Evolutionary conservation across 108 stramenopile genomes (phyloP).

Genomic region (Chaetoceros tenuissimus): DNA sequence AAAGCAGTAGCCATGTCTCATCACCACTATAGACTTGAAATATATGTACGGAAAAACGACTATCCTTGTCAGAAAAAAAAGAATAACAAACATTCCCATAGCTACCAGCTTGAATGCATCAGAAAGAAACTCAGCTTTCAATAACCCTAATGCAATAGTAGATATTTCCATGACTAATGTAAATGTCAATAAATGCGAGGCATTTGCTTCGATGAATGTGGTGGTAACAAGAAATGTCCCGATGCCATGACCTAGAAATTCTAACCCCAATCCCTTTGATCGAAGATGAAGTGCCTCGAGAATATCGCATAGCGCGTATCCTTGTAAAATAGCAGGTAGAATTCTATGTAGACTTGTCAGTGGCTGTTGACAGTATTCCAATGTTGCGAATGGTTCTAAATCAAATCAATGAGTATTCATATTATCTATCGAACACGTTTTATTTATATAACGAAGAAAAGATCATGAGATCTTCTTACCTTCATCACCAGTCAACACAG

Average conservation of each 20-base stretch:
- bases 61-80: slow-evolving; percentile 38
- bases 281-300: slow-evolving; percentile 31
- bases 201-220: background rate
- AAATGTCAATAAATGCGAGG: background rate
- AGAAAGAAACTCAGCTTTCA: slow-evolving; percentile 14
- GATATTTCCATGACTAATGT: background rate
- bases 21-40: slow-evolving; percentile 11
- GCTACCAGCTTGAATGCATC: slow-evolving; percentile 12
- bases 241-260: background rate
- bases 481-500: slow-evolving; percentile 27
- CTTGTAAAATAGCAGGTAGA: slow-evolving; percentile 47
- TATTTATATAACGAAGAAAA: background rate
- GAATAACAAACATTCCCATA: slow-evolving; percentile 25
- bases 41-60: slow-evolving; percentile 33
- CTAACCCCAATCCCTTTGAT: background rate
- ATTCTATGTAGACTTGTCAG: slow-evolving; percentile 51
- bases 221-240: background rate
- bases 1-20: slow-evolving; percentile 21
- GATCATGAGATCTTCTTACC: background rate
- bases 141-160: slow-evolving; percentile 2
- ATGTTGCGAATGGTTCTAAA: slow-evolving; percentile 29
- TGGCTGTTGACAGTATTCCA: slow-evolving; percentile 29
- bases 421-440: background rate
- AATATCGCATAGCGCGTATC: slow-evolving; percentile 49
- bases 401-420: background rate